Evolutionary conservation across 1,284 basidiomycete species (phyloP).

Genomic region (Acaromyces ingoldii): DNA sequence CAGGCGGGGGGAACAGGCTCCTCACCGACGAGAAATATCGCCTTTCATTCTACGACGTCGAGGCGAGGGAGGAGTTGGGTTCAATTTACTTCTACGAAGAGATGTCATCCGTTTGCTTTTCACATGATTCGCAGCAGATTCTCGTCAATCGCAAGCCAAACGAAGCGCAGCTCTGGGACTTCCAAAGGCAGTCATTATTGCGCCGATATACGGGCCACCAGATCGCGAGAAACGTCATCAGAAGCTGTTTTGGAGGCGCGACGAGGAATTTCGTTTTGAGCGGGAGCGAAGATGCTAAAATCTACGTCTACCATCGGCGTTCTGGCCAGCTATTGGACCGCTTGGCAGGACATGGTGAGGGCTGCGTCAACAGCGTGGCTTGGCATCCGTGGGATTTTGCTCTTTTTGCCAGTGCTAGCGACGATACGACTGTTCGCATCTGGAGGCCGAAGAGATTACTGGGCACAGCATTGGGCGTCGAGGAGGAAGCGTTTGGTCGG

Average conservation of each 20-base stretch:
- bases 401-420: slow-evolving; percentile 69
- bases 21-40: slow-evolving; percentile 54
- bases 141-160: slow-evolving; percentile 67
- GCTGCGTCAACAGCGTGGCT: slow-evolving; percentile 88
- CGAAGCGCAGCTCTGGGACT: slow-evolving; percentile 81
- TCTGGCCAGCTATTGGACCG: slow-evolving; percentile 75
- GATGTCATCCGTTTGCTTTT: slow-evolving; percentile 68
- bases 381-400: slow-evolving; percentile 81
- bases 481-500: background rate
- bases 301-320: slow-evolving; percentile 89
- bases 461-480: background rate
- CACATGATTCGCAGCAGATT: slow-evolving; percentile 77
- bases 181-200: slow-evolving; percentile 64
- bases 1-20: slow-evolving; percentile 51
- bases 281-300: slow-evolving; percentile 81
- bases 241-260: slow-evolving; percentile 89
- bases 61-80: slow-evolving; percentile 54
- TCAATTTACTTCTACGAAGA: slow-evolving; percentile 60
- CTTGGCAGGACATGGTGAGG: slow-evolving; percentile 73
- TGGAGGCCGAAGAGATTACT: slow-evolving; percentile 23
- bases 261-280: slow-evolving; percentile 84
- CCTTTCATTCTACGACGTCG: slow-evolving; percentile 70
- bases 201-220: slow-evolving; percentile 34
- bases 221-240: slow-evolving; percentile 64
- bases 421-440: slow-evolving; percentile 41